phyloP scores from a whole-genome alignment of 371 early-diverging fungal species.

The Mortierella sp. region DNA sequence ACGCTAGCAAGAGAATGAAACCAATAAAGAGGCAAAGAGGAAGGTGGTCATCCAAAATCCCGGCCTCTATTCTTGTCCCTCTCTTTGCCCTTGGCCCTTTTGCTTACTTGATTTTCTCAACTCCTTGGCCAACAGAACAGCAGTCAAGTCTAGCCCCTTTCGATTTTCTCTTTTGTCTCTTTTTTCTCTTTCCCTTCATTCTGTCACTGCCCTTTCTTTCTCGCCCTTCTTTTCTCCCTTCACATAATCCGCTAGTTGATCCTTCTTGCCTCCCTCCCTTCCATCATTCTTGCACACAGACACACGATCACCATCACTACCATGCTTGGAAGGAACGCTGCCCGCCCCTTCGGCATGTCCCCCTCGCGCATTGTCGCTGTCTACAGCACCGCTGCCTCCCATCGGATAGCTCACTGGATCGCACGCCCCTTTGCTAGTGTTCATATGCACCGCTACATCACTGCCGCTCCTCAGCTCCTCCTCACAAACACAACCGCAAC shows the following conservation, averaged over 20 bases:
- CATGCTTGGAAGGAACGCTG: conserved; percentile 51
- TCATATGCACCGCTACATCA: conserved; percentile 52
- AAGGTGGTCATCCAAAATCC: not conserved
- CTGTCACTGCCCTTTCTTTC: not conserved
- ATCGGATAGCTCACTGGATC: conserved; percentile 55
- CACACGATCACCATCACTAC: not conserved
- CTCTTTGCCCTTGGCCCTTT: not conserved
- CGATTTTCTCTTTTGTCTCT: not conserved
- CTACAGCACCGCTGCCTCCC: conserved; percentile 34
- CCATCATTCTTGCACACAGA: not conserved
- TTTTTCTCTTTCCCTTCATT: not conserved
- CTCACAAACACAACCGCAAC: conserved; percentile 11
- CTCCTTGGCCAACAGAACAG: not conserved
- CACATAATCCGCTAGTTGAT: not conserved
- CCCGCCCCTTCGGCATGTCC: conserved; percentile 50
- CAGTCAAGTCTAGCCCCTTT: not conserved
- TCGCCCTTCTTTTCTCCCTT: not conserved
- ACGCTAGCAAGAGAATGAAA: not conserved
- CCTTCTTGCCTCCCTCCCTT: not conserved
- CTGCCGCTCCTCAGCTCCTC: conserved; percentile 36
- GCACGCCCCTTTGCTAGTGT: conserved; percentile 34
- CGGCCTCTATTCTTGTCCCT: not conserved
- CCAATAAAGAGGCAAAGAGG: not conserved
- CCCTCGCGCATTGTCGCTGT: conserved; percentile 39
- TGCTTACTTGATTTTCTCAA: not conserved